Conservation (phyloP, 2,329 filamentous ascomycete genomes). For the Colletotrichum echinochloae region DNA sequence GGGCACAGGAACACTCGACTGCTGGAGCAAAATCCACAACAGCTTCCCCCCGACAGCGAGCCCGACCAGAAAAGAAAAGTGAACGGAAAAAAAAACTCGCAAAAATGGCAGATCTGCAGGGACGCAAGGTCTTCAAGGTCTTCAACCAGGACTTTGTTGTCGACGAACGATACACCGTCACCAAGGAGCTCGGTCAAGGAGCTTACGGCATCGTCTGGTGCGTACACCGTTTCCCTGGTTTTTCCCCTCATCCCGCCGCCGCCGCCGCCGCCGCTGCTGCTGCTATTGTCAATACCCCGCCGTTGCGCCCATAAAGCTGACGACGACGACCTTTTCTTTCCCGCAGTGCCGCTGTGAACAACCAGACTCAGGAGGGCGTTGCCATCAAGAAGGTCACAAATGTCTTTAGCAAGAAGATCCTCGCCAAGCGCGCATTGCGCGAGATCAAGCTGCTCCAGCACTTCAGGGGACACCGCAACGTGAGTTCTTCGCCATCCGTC, state of each 20-base stretch:
- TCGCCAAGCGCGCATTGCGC: slow-evolving; percentile 95
- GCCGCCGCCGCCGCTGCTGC: too few relatives aligned
- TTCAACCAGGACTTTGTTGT: slow-evolving; percentile 99
- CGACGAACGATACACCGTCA: slow-evolving; percentile 97
- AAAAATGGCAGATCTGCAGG: slow-evolving; percentile 57
- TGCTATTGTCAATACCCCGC: slow-evolving; percentile 39
- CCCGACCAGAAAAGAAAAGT: neutral
- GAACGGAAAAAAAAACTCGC: slow-evolving; percentile 2
- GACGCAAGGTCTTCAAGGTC: slow-evolving; percentile 96
- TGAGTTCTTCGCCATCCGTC: slow-evolving; percentile 57
- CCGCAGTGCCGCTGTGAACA: slow-evolving; percentile 88
- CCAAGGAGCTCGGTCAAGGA: slow-evolving; percentile 97
- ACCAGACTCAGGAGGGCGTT: slow-evolving; percentile 89
- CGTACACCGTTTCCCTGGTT: slow-evolving; percentile 44
- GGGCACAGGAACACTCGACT: slow-evolving; percentile 18
- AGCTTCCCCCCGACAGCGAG: slow-evolving; percentile 15
- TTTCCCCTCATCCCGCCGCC: slow-evolving; percentile 14
- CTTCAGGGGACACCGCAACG: slow-evolving; percentile 90
- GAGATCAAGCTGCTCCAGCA: slow-evolving; percentile 99
- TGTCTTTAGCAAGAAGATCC: slow-evolving; percentile 99
- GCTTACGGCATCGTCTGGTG: slow-evolving; percentile 99
- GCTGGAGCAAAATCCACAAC: slow-evolving; percentile 3
- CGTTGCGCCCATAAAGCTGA: slow-evolving; percentile 39
- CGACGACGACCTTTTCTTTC: slow-evolving; percentile 9
- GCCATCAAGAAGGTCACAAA: slow-evolving; percentile 99